These are phyloP conservation scores for Talaromyces marneffei DNA, from an alignment of 2,329 filamentous ascomycete species.

Conservation along the genomic window DNA sequence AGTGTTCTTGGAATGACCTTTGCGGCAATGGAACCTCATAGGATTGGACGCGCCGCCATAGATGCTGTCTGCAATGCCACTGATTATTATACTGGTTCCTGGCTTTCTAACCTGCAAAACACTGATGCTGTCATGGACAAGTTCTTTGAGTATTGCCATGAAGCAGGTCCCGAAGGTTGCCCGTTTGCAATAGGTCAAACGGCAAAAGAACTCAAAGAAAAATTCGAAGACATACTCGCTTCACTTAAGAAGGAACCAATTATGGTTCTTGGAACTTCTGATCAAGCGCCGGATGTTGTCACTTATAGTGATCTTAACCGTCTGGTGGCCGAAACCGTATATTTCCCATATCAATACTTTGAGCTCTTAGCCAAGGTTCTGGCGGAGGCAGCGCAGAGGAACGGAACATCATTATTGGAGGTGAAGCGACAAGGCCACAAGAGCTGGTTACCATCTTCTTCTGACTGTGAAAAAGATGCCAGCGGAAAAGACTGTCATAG, in stretches of 20 bases:
- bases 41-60: constrained; percentile 47
- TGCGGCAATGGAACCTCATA: constrained; percentile 49
- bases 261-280: constrained; percentile 8
- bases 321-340: constrained; percentile 9
- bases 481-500: not conserved
- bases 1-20: constrained; percentile 50
- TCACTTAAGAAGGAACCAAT: constrained; percentile 7
- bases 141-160: constrained; percentile 15
- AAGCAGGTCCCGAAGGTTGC: constrained; percentile 15
- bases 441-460: not conserved
- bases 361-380: not conserved
- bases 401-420: constrained; percentile 2
- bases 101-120: constrained; percentile 7
- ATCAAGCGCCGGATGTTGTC: constrained; percentile 7
- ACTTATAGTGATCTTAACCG: constrained; percentile 6
- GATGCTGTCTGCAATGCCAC: constrained; percentile 26
- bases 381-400: not conserved
- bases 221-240: constrained; percentile 12
- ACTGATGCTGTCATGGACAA: constrained; percentile 16
- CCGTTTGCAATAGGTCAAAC: constrained; percentile 7
- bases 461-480: not conserved
- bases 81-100: constrained; percentile 8
- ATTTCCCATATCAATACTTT: not conserved
- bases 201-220: constrained; percentile 3
- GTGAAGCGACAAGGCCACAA: not conserved